phyloP scores from a whole-genome alignment of 1,139 yeast species.

The Taphrina populina region DNA sequence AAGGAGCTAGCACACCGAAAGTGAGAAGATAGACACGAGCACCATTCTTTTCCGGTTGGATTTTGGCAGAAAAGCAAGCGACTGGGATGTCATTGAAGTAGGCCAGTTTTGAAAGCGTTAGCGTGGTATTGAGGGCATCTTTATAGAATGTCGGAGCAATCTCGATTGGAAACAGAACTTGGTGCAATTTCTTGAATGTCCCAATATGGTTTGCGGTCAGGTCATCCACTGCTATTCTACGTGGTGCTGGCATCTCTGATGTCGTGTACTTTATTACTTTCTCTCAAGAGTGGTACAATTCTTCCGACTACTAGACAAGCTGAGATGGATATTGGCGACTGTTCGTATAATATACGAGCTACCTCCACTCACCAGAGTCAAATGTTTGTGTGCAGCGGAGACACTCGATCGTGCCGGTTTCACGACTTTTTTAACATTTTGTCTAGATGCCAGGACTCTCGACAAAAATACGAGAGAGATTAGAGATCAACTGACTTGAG shows the following conservation, averaged over 20 bases:
- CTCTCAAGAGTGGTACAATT: too few relatives aligned
- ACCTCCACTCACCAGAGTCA: too few relatives aligned
- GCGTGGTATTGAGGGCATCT: slow-evolving; percentile 29
- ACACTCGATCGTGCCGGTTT: too few relatives aligned
- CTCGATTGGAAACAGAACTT: slow-evolving; percentile 32
- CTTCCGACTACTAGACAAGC: too few relatives aligned
- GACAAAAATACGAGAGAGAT: too few relatives aligned
- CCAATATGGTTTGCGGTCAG: slow-evolving; percentile 33
- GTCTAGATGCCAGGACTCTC: too few relatives aligned
- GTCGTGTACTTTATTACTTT: too few relatives aligned
- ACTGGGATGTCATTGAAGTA: slow-evolving; percentile 36
- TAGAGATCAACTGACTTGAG: too few relatives aligned
- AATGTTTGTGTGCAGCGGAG: too few relatives aligned
- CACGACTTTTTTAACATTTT: too few relatives aligned
- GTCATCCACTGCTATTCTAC: slow-evolving; percentile 42
- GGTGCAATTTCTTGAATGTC: slow-evolving; percentile 34
- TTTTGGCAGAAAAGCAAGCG: slow-evolving; percentile 32
- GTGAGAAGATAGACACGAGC: slow-evolving; percentile 32
- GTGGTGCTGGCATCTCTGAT: slow-evolving; percentile 49
- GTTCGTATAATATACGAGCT: too few relatives aligned
- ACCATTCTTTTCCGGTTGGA: slow-evolving; percentile 30
- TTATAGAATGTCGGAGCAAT: slow-evolving; percentile 32
- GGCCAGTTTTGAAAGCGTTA: slow-evolving; percentile 31
- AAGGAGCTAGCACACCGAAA: slow-evolving; percentile 36
- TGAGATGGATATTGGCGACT: too few relatives aligned